Evolutionary conservation across 495 filamentous ascomycete species (phyloP).

Genomic region (Xylaria acuta): DNA sequence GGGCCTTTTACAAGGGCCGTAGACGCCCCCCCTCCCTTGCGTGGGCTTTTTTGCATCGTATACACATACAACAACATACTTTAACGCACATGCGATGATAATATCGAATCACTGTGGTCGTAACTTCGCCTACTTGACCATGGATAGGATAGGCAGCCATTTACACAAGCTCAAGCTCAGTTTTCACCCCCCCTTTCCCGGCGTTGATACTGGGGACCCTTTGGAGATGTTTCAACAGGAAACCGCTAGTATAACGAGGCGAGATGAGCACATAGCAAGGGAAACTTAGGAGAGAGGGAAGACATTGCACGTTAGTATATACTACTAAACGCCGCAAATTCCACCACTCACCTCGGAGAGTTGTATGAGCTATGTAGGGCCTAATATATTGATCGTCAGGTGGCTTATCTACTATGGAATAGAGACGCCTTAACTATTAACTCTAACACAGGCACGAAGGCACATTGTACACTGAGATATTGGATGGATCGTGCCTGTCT

Average conservation of each 20-base stretch:
- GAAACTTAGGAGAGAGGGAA: neutral
- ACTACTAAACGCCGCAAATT: constrained; percentile 5
- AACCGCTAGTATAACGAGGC: neutral
- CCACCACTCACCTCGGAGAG: neutral
- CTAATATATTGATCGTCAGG: neutral
- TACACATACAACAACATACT: too few species aligned
- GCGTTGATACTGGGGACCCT: neutral
- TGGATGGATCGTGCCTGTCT: neutral
- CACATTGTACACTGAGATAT: constrained; percentile 14
- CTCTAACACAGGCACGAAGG: neutral
- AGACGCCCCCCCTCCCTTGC: neutral
- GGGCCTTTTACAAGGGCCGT: neutral
- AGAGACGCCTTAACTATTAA: neutral
- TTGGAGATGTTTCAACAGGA: neutral
- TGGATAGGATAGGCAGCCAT: neutral
- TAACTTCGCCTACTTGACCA: neutral
- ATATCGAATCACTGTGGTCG: neutral
- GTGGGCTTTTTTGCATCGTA: neutral
- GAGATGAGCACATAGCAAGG: neutral
- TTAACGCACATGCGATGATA: neutral
- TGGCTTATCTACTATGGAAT: neutral
- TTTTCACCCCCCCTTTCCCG: neutral
- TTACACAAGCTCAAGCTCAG: neutral
- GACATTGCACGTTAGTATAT: neutral
- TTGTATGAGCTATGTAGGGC: constrained; percentile 16